phyloP scores from a whole-genome alignment of 2,329 filamentous ascomycete species.

The Stagonosporopsis vannaccii region DNA sequence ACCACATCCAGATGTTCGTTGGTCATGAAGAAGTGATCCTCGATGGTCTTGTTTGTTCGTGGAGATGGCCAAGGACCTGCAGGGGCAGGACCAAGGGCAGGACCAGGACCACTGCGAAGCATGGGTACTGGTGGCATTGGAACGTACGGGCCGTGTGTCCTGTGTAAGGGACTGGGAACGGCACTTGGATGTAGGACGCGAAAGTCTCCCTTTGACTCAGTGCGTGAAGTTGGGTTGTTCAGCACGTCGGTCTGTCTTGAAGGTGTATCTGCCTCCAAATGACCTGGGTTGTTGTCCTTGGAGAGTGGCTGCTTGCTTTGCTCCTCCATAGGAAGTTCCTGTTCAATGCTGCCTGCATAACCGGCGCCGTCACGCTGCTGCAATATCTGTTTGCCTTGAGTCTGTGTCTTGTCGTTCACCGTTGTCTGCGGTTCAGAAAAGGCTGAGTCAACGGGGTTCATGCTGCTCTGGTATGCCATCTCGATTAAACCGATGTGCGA shows the following conservation, averaged over 20 bases:
- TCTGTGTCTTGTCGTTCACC: background rate
- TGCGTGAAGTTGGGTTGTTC: slow-evolving; percentile 26
- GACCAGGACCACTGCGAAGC: background rate
- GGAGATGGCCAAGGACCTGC: slow-evolving; percentile 5
- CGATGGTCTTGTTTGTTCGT: slow-evolving; percentile 23
- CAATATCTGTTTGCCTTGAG: slow-evolving; percentile 1
- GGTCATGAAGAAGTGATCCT: slow-evolving; percentile 47
- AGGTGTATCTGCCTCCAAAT: slow-evolving; percentile 29
- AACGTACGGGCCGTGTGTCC: slow-evolving; percentile 11
- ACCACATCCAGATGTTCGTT: slow-evolving; percentile 48
- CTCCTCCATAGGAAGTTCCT: slow-evolving; percentile 29
- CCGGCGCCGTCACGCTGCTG: slow-evolving; percentile 16
- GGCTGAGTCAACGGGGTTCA: slow-evolving; percentile 29
- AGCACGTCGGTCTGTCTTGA: slow-evolving; percentile 42
- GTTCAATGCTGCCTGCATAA: slow-evolving; percentile 26
- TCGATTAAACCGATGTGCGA: slow-evolving; percentile 30
- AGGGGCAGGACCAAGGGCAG: background rate
- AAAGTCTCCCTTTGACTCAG: slow-evolving; percentile 29
- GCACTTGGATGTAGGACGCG: slow-evolving; percentile 35
- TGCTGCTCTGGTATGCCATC: slow-evolving; percentile 36
- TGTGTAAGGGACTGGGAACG: slow-evolving; percentile 42
- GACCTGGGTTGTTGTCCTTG: slow-evolving; percentile 2
- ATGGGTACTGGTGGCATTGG: slow-evolving; percentile 17
- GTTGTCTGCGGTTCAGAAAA: slow-evolving; percentile 21
- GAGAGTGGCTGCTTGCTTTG: background rate